Evolutionary conservation across 169 alveolate species (phyloP).

Genomic region (Fabrea salina): DNA sequence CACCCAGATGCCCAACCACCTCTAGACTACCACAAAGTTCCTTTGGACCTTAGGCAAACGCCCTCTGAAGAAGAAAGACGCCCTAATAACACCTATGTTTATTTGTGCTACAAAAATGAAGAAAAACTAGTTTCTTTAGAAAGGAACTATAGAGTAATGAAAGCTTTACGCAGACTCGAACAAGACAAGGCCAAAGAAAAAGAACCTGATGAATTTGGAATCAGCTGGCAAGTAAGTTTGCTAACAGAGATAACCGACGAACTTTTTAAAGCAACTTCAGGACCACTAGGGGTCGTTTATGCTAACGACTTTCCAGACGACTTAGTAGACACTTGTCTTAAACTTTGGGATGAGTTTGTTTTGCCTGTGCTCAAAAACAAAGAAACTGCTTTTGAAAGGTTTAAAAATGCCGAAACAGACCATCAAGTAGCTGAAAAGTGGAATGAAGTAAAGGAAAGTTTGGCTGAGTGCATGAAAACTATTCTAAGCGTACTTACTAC

Average conservation of each 20-base stretch:
- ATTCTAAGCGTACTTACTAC: constrained; percentile 24
- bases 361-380: constrained; percentile 39
- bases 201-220: constrained; percentile 29
- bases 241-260: constrained; percentile 35
- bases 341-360: constrained; percentile 37
- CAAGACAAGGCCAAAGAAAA: constrained; percentile 16
- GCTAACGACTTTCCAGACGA: constrained; percentile 36
- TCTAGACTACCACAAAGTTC: constrained; percentile 49
- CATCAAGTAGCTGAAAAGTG: constrained; percentile 14
- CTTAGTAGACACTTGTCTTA: constrained; percentile 29
- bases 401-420: constrained; percentile 9
- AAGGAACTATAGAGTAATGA: constrained; percentile 38
- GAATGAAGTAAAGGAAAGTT: constrained; percentile 19
- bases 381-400: constrained; percentile 40
- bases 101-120: constrained; percentile 57
- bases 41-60: constrained; percentile 56
- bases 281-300: constrained; percentile 51
- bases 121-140: constrained; percentile 38
- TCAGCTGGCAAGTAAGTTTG: constrained; percentile 18
- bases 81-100: constrained; percentile 56
- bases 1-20: constrained; percentile 58
- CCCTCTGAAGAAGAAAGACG: constrained; percentile 54
- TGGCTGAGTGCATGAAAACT: not conserved
- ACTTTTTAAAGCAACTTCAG: constrained; percentile 33
- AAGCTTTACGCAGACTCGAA: constrained; percentile 38